Evolutionary conservation across 2,329 filamentous ascomycete species (phyloP).

Genomic region (Pseudovirgaria hyperparasitica): DNA sequence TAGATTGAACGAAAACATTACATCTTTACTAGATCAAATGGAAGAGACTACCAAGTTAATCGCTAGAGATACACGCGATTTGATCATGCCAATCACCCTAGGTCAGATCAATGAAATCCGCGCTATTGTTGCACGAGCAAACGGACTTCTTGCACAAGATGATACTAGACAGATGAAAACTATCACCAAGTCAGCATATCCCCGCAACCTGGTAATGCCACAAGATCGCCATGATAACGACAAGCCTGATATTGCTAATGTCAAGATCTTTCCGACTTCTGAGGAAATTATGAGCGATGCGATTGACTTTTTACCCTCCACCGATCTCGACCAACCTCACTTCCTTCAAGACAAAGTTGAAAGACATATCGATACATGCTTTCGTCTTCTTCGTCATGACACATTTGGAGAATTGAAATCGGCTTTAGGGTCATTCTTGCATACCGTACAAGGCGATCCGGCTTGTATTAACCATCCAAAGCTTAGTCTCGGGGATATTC

Average conservation of each 20-base stretch:
- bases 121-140: slow-evolving; percentile 9
- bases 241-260: slow-evolving; percentile 15
- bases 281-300: slow-evolving; percentile 24
- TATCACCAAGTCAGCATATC: slow-evolving; percentile 10
- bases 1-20: slow-evolving; percentile 12
- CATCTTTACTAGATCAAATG: slow-evolving; percentile 1
- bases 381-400: slow-evolving; percentile 20
- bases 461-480: slow-evolving; percentile 3
- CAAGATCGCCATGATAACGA: slow-evolving; percentile 20
- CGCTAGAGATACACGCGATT: slow-evolving; percentile 1
- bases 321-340: slow-evolving; percentile 15
- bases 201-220: slow-evolving; percentile 12
- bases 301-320: slow-evolving; percentile 22
- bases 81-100: slow-evolving; percentile 1
- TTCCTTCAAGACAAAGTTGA: slow-evolving; percentile 12
- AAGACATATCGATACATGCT: slow-evolving; percentile 20
- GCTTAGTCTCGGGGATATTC: slow-evolving; percentile 10
- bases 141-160: slow-evolving; percentile 8
- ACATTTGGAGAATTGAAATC: slow-evolving; percentile 18
- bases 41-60: slow-evolving; percentile 4
- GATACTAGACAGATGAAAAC: slow-evolving; percentile 2
- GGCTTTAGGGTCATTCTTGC: slow-evolving; percentile 8
- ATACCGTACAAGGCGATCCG: slow-evolving; percentile 5
- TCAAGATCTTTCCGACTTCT: slow-evolving; percentile 19
- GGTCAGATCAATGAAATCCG: slow-evolving; percentile 7